Conservation (phyloP, 108 stramenopile genomes). For the Cyclostephanos tholiformis region DNA sequence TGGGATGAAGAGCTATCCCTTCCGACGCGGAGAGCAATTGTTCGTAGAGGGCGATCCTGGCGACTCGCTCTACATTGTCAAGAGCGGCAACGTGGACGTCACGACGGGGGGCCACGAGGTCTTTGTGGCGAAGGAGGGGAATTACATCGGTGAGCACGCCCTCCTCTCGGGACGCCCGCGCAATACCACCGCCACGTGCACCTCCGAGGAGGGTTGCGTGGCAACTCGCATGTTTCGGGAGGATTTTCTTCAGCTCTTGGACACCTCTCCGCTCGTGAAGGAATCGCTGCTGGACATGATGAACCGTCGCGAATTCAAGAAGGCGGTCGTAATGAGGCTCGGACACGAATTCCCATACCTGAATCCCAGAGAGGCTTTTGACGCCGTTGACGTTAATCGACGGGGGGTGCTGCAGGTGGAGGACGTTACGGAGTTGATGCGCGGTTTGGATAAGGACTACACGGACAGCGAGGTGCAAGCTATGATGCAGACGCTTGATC, state of each 20-base stretch:
- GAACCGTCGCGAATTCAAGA: conserved; percentile 83
- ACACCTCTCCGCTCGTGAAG: conserved; percentile 53
- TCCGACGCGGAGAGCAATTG: conserved; percentile 48
- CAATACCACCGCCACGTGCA: conserved; percentile 73
- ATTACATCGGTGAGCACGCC: conserved; percentile 78
- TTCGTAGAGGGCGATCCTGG: conserved; percentile 65
- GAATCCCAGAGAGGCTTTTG: conserved; percentile 57
- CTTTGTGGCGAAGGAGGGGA: conserved; percentile 62
- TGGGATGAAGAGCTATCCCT: conserved; percentile 49
- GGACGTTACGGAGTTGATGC: conserved; percentile 60
- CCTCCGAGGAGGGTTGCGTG: conserved; percentile 51
- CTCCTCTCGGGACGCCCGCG: conserved; percentile 61
- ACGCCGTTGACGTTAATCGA: conserved; percentile 62
- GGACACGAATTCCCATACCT: conserved; percentile 68
- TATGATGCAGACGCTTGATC: conserved; percentile 68
- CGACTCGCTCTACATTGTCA: conserved; percentile 66
- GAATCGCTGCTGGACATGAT: conserved; percentile 70
- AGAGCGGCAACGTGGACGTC: conserved; percentile 60
- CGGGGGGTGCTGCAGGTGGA: conserved; percentile 57
- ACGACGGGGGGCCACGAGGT: conserved; percentile 42
- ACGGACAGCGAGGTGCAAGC: conserved; percentile 72
- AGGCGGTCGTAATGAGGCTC: conserved; percentile 67
- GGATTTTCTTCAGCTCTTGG: conserved; percentile 70
- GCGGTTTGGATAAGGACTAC: conserved; percentile 66
- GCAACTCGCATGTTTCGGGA: conserved; percentile 55